Evolutionary conservation across 345 rosid species (phyloP), one percentile per base, ranked within the genome.

Genomic region (Camelina sativa): DNA sequence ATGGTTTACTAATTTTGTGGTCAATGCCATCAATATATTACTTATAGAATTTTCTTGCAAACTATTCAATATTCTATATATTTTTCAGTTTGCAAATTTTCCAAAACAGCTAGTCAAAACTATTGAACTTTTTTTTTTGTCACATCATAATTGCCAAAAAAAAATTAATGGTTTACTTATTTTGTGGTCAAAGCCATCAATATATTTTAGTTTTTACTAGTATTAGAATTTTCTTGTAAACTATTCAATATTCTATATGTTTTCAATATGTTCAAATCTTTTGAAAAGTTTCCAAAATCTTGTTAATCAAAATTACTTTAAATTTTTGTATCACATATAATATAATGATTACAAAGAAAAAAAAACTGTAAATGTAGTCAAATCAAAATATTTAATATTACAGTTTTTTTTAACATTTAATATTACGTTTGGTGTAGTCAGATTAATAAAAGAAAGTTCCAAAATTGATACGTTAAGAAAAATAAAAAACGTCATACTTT

Each of bases 171-270:
- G 22, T 11, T 65, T 57, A 66, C 72, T 20, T 43, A 43, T 30
- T 46, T 55, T 66, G n/a, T 58, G 78, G 61, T 66, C 72, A 66
- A 58, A 25, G 46, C 38, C 61, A 35, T 57, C 19, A 47, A 46
- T 58, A 35, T 8, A 35, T 28, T 28, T 28, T 35, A 2, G 35
- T 34, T 3, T 74, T 35, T 22, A 38, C 58, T 35, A 35, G 5
- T 28, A 28, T 4, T 46, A n/a, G 30, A 65, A 20, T 20, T 20
- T 56, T 46, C 65, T 46, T 32, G 17, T 22, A 41, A 38, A 52
- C n/a, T 34, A 4, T 20, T 5, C 9, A 32, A 43, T n/a, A 34
- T 9, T 7, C 5, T 35, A 15, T 6, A 48, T 48, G 8, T n/a
- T 9, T 58, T 58, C 38, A 16, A 58, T 8, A 34, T 4, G 10